Base-by-base conservation (phyloP, 192 early-diverging fungal genomes). In the Gonapodya prolifera region DNA sequence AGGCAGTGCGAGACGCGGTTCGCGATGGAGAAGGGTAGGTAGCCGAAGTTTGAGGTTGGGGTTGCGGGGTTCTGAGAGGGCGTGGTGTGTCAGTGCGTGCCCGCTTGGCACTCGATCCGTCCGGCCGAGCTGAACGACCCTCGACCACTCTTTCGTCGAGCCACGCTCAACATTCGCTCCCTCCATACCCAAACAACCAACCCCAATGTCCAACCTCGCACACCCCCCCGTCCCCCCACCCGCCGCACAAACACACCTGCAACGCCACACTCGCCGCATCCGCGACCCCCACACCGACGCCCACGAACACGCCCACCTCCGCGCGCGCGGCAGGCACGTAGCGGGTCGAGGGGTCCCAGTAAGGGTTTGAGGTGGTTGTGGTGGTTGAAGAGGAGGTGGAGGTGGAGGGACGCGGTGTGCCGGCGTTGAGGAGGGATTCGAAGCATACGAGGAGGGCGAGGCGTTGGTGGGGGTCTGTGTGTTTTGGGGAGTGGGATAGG, bases 381-480 rank as follows among this genome's bases (percentile, higher is more conserved):
- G 28, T 30, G 71, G 32, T 8, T 8, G 45, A 61, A 61, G 45
- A 61, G 23, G 45, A 61, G 45, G 45, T 16, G 45, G 45, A 61
- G 23, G 45, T 8, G 45, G 45, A 61, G 45, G 45, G 45, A 23
- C 8, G 23, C 8, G 45, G 45, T 8, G 45, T 30, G 28, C 18
- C 16, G 28, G 71, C 71, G 71, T 73, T 73, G 28, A 18, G 71
- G 28, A 73, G 71, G 28, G 18, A 18, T 32, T 73, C 71, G 28
- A 32, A 32, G 71, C 18, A 73, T 8, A 73, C 71, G 71, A 32
- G 28, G 28, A 73, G 71, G 2, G 71, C 71, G 28, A 73, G 71
- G 71, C 32, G 32, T 32, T 73, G 71, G 71, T 73, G 71, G 28
- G 71, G 71, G 71, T 73, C 71, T 61, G n/a, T n/a, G n/a, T n/a